Conservation (phyloP, 2,329 filamentous ascomycete genomes). For the Cryphonectria parasitica region DNA sequence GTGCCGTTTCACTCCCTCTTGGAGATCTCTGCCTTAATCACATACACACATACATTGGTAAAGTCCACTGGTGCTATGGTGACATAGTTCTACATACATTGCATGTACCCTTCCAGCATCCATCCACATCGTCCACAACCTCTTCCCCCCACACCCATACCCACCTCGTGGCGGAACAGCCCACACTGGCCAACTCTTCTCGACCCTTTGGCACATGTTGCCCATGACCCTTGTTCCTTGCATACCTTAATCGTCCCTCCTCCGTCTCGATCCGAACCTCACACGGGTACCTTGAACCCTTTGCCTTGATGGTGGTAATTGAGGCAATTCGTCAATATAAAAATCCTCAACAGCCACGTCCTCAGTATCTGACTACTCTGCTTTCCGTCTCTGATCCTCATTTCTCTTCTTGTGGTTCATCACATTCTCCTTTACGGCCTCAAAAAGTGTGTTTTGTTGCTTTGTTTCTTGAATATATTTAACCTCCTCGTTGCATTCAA, state of each 20-base stretch:
- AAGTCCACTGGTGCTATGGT: not conserved
- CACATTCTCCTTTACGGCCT: not conserved
- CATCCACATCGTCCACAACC: not conserved
- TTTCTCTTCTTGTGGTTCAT: not conserved
- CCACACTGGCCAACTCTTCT: conserved; percentile 7
- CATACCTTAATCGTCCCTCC: conserved; percentile 14
- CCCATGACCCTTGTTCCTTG: conserved; percentile 19
- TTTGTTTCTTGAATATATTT: not conserved
- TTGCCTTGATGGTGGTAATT: not conserved
- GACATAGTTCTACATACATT: not conserved
- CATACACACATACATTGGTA: not conserved
- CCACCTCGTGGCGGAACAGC: not conserved
- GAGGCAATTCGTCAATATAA: conserved; percentile 15
- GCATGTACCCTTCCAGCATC: not conserved
- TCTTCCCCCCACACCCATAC: not conserved
- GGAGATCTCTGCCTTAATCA: not conserved
- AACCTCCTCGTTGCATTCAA: not conserved
- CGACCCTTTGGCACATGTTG: conserved; percentile 16
- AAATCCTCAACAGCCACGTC: conserved; percentile 11
- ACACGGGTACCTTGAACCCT: conserved; percentile 6
- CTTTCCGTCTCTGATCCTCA: not conserved
- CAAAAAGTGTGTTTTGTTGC: not conserved
- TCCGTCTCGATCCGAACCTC: not conserved
- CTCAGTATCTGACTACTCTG: not conserved
- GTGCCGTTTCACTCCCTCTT: not conserved